A percentile compares a stretch with the other conserved stretches of the same genome.
phyloP scores from a whole-genome alignment of 2,329 filamentous ascomycete genomes.

The Parafenestella ontariensis region DNA sequence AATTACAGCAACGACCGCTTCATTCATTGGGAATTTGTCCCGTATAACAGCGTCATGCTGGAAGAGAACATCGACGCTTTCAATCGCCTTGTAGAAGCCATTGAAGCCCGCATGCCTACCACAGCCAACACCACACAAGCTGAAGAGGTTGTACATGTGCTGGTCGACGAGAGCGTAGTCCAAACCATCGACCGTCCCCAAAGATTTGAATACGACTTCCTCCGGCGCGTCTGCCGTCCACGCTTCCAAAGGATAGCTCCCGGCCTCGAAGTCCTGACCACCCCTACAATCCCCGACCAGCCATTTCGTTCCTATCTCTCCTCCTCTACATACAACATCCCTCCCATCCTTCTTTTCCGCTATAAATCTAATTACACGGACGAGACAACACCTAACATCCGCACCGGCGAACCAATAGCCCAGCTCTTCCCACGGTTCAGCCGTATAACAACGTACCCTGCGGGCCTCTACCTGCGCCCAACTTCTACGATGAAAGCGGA shows the following conservation, averaged over 20 bases:
- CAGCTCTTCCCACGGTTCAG: conserved; percentile 5
- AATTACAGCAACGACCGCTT: neutral
- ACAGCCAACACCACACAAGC: too few species aligned
- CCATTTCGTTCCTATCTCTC: conserved; percentile 7
- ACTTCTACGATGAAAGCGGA: conserved; percentile 7
- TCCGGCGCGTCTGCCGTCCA: conserved; percentile 11
- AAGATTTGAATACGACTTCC: conserved; percentile 18
- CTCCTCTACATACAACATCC: neutral
- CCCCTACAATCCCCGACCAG: conserved; percentile 7
- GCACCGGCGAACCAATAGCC: conserved; percentile 1
- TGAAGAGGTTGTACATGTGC: neutral
- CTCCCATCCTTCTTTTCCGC: conserved; percentile 13
- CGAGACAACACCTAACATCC: neutral
- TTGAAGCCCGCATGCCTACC: conserved; percentile 2
- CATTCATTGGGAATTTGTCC: conserved; percentile 14
- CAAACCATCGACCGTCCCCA: conserved; percentile 1
- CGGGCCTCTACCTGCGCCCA: conserved; percentile 21
- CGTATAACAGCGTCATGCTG: conserved; percentile 12
- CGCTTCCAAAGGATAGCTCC: conserved; percentile 22
- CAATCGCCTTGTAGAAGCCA: conserved; percentile 16
- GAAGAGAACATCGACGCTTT: conserved; percentile 18
- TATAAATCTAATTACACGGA: conserved; percentile 3
- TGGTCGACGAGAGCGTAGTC: conserved; percentile 8
- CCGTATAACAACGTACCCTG: conserved; percentile 8
- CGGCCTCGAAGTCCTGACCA: conserved; percentile 14